Percentiles rank a stretch among this genome's conserved stretches.
phyloP scores from a whole-genome alignment of 306 rosid species.

The Castanea mollissima region DNA sequence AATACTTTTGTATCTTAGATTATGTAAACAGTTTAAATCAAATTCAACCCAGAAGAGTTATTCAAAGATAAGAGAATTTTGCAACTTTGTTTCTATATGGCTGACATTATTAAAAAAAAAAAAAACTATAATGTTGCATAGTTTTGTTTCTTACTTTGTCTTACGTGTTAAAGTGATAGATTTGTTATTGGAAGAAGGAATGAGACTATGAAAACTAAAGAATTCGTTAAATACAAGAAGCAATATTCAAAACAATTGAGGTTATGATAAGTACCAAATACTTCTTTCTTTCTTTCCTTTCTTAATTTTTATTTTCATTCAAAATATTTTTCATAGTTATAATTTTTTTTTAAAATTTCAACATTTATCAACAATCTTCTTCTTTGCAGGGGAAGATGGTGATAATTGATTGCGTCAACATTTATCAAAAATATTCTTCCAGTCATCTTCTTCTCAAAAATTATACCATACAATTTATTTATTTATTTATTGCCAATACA shows the following conservation, averaged over 20 bases:
- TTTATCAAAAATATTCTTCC: slow-evolving; percentile 22
- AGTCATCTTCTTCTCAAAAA: slow-evolving; percentile 26
- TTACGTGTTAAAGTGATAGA: not conserved
- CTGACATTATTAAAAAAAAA: not conserved
- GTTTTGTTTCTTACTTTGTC: not conserved
- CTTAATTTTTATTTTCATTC: too few species aligned
- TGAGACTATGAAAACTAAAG: not conserved
- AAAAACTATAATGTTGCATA: too few species aligned
- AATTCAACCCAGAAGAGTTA: not conserved
- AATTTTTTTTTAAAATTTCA: too few species aligned
- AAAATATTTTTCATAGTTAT: too few species aligned
- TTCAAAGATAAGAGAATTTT: not conserved
- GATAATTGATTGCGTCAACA: slow-evolving; percentile 27
- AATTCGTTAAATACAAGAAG: not conserved
- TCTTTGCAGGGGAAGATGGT: slow-evolving; percentile 16
- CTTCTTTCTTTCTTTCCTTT: too few species aligned
- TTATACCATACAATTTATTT: slow-evolving; percentile 17
- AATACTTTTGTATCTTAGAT: too few species aligned
- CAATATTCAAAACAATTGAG: too few species aligned
- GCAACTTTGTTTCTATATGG: not conserved
- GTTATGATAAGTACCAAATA: too few species aligned
- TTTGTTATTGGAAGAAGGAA: not conserved
- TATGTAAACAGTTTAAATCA: too few species aligned
- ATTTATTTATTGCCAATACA: too few species aligned
- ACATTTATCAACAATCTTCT: too few species aligned